Percentiles rank a stretch among this genome's conserved stretches.
Conservation (phyloP, 2,329 filamentous ascomycete species). For the Claviceps maximensis region DNA sequence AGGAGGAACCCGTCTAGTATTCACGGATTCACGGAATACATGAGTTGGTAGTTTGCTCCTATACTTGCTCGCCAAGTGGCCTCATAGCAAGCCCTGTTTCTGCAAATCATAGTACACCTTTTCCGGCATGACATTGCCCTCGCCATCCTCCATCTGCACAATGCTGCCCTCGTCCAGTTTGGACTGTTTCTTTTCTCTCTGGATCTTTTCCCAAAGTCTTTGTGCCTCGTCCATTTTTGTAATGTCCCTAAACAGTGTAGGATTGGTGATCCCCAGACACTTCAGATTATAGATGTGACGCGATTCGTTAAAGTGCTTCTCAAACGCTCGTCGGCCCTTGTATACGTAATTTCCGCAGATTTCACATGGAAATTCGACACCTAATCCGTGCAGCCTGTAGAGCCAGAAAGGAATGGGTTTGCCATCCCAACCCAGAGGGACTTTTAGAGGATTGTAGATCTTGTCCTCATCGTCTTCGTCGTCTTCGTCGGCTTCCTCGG, state of each 20-base stretch:
- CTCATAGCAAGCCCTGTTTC: slow-evolving; percentile 73
- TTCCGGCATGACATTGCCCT: slow-evolving; percentile 98
- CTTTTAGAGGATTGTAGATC: slow-evolving; percentile 92
- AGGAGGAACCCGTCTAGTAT: neutral
- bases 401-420: slow-evolving; percentile 99
- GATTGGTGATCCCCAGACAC: slow-evolving; percentile 86
- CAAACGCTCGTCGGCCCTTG: slow-evolving; percentile 89
- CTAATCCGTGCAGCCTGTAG: slow-evolving; percentile 89
- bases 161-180: slow-evolving; percentile 68
- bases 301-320: slow-evolving; percentile 96
- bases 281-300: slow-evolving; percentile 88
- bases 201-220: slow-evolving; percentile 85
- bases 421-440: slow-evolving; percentile 93
- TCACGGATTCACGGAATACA: neutral
- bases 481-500: slow-evolving; percentile 50
- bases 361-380: slow-evolving; percentile 90
- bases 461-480: slow-evolving; percentile 73
- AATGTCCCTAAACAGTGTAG: slow-evolving; percentile 84
- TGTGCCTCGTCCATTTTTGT: slow-evolving; percentile 82
- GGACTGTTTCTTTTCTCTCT: slow-evolving; percentile 68
- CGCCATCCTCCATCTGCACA: slow-evolving; percentile 95
- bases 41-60: too few relatives aligned
- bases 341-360: slow-evolving; percentile 99
- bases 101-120: slow-evolving; percentile 94
- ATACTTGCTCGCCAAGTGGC: neutral